phyloP scores from a whole-genome alignment of 176 grass and related monocot species.

The Triticum turgidum region DNA sequence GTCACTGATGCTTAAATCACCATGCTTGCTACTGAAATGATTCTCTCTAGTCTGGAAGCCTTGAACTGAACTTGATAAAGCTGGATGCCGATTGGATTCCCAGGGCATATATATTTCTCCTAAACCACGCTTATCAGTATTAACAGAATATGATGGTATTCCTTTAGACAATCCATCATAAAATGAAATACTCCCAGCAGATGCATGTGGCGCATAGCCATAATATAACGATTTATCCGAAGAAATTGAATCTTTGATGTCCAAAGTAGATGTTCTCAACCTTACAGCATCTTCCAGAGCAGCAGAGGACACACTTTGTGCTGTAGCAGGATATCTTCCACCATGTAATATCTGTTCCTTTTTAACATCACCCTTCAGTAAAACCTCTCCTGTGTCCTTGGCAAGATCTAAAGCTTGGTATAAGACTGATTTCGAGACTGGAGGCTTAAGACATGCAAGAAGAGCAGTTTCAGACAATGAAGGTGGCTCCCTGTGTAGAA shows the following conservation, averaged over 20 bases:
- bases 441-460: slow-evolving; percentile 74
- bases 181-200: slow-evolving; percentile 68
- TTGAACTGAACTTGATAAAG: slow-evolving; percentile 41
- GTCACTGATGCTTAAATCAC: slow-evolving; percentile 68
- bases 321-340: slow-evolving; percentile 37
- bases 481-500: slow-evolving; percentile 78
- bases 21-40: slow-evolving; percentile 70
- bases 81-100: slow-evolving; percentile 24
- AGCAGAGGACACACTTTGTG: slow-evolving; percentile 23
- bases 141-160: slow-evolving; percentile 89
- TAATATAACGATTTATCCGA: slow-evolving; percentile 65
- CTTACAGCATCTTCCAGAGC: slow-evolving; percentile 45
- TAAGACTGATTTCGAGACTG: slow-evolving; percentile 76
- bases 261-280: slow-evolving; percentile 42
- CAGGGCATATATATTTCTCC: slow-evolving; percentile 26
- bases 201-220: slow-evolving; percentile 59
- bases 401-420: slow-evolving; percentile 85
- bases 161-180: slow-evolving; percentile 84
- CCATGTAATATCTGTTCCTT: slow-evolving; percentile 51
- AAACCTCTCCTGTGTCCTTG: slow-evolving; percentile 65
- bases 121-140: slow-evolving; percentile 16
- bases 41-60: slow-evolving; percentile 56
- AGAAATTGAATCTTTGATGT: slow-evolving; percentile 63
- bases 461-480: slow-evolving; percentile 71
- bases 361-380: slow-evolving; percentile 44